Evolutionary conservation across 139 green algal species (phyloP), one percentile per base, ranked within the genome.

Genomic region (Pseudopediastrum boryanum): DNA sequence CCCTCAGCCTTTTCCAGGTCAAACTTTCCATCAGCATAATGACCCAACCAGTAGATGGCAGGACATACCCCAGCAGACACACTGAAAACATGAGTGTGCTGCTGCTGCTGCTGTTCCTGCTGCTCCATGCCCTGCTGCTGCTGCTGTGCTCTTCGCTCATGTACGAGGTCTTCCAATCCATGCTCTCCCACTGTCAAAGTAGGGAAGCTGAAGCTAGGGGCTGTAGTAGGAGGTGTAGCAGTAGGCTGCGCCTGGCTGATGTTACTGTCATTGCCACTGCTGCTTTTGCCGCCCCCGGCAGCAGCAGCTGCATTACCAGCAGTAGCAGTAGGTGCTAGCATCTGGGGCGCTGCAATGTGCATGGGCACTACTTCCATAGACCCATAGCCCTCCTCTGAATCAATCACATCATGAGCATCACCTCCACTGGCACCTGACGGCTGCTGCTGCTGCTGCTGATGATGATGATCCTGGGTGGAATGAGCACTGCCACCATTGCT

Each of bases 11-110:
- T 31, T n/a, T 75, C 77, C 35, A 88, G 50, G 52, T 85, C 35
- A 69, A 86, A 89, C 9, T 75, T 50, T 9, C 67, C 69, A 27
- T 83, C 78, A 35, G 41, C 41, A 44, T 84, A 81, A 27, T 38
- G 8, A 1, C 86, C 86, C 35, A 91, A 91, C 70, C 61, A 93
- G 83, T 6, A 91, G 85, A 82, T 94, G 89, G 62, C 77, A 81
- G 51, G 90, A 85, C 8, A 84, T 70, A 79, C 92, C 75, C 19
- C 90, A 83, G 4, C 82, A 85, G 29, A 91, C 76, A 65, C 87
- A 88, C 31, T 90, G 76, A 51, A 89, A 59, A 83, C 77, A 79
- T 64, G 73, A 3, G 61, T 85, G 61, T 71, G 68, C 2, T 36
- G 41, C 33, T 8, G 38, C 4, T 33, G 73, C 31, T 31, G 27